Evolutionary conservation across 495 filamentous ascomycete genomes (phyloP), one percentile per base, ranked within the genome.

Genomic region (Penicillium tannophilum): DNA sequence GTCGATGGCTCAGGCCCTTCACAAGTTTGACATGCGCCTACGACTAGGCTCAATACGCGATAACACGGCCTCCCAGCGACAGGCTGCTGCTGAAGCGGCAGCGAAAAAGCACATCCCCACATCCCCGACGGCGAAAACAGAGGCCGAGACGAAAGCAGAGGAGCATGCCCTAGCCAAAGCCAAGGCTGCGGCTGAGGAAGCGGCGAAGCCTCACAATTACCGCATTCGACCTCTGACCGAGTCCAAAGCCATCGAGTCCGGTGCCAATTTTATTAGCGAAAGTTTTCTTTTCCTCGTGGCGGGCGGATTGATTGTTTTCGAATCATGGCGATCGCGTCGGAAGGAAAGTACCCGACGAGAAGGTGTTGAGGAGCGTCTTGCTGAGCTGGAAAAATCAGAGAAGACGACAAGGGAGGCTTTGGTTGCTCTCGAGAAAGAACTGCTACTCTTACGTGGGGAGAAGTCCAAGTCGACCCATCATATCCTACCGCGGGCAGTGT

Each of bases 181-280:
- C 11, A 82, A 82, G 56, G 80, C 84, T 47, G 80, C 75, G 39
- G 77, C 76, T 6, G 63, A 70, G 35, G 79, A 84, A 48, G 81
- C 75, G 35, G 68, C 70, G 6, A 83, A 78, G 41, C 71, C 70
- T 4, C 75, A 64, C 5, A 68, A 68, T 61, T 80, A 83, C 12
- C 79, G 82, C 30, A 89, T 90, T 26, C 79, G 93, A 54, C 88
- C 95, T 1, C 79, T 99, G 2, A 88, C 90, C 33, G 95, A 99
- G 65, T 83, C 84, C 14, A 97, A 98, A 68, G 94, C 94, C 6
- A 96, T 99, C 28, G 94, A 99, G 68, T 83, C 92, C 7, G 96
- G 96, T 26, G 95, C 94, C 10, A 96, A 95, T 56, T 96, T 99
- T 52, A 88, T 95, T 51, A 91, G 91, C 43, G 94, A 99, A 64